A percentile compares a stretch with the other conserved stretches of the same genome.
Conservation (phyloP, 2,329 filamentous ascomycete species). For the Pestalotiopsis sp. region DNA sequence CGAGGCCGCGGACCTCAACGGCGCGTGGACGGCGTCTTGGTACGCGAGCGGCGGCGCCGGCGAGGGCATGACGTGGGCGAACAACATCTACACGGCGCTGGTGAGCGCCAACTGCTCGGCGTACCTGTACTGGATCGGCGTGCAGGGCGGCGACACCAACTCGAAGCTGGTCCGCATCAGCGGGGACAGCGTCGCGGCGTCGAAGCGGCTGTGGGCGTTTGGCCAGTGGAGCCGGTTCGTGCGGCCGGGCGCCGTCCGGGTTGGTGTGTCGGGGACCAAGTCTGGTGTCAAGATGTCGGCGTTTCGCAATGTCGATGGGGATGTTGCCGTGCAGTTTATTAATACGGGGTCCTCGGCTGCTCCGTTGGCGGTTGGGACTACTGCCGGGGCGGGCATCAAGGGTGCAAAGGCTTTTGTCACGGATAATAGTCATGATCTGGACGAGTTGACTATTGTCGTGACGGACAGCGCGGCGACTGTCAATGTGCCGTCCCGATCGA, state of each 20-base stretch:
- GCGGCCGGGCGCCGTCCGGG: constrained; percentile 18
- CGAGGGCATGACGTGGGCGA: constrained; percentile 59
- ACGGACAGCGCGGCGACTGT: constrained; percentile 17
- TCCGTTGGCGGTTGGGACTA: constrained; percentile 15
- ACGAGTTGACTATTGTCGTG: constrained; percentile 16
- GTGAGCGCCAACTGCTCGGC: constrained; percentile 50
- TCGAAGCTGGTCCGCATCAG: constrained; percentile 5
- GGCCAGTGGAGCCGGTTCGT: constrained; percentile 21
- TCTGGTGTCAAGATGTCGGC: constrained; percentile 13
- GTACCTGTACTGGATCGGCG: constrained; percentile 52
- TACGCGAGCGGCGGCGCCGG: constrained; percentile 46
- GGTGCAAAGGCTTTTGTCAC: constrained; percentile 19
- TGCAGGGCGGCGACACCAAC: constrained; percentile 7
- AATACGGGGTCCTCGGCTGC: constrained; percentile 20
- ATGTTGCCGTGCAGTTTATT: constrained; percentile 14
- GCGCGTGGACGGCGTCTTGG: constrained; percentile 46
- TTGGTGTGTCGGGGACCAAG: constrained; percentile 18
- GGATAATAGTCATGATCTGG: constrained; percentile 23
- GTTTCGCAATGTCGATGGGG: background rate
- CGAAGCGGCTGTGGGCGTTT: constrained; percentile 14
- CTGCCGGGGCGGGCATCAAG: constrained; percentile 15
- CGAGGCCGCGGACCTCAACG: constrained; percentile 45
- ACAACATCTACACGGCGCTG: constrained; percentile 52
- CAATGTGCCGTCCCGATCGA: constrained; percentile 19
- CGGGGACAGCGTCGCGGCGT: background rate